Base-by-base conservation (phyloP, 176 grass and related monocot species). In the Aegilops umbellulata region DNA sequence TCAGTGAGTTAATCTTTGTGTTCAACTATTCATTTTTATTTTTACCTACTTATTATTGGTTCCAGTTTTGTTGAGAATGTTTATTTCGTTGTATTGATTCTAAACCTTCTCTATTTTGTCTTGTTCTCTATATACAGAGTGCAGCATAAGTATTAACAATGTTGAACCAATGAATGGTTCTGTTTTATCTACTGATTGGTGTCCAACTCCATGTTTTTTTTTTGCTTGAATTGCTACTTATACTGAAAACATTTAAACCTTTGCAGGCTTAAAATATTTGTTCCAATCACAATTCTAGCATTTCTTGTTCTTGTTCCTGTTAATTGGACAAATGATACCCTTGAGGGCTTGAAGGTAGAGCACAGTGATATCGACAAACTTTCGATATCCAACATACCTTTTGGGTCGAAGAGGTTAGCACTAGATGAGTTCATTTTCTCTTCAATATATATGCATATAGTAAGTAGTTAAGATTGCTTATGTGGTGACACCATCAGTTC, bases 181-280 rank as follows among this genome's bases (percentile, higher is more conserved):
- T 69, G 16, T 86, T 83, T 42, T 30, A 22, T 84, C 22, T 41
- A 24, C 55, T 82, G 39, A 20, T 61, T 86, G 49, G 8, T 60
- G 23, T 26, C 61, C 5, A 61, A 46, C 17, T 89, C 47, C 68
- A 78, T 92, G 57, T 15, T 85, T 53, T 15, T 85, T 49, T 51
- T 84, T 77, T 71, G n/a, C 25, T 60, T 60, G 44, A 69, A 67
- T 5, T n/a, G n/a, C 7, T 41, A 20, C 19, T 69, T 60, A 26
- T 74, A 74, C 25, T 75, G 27, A 49, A 49, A 15, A 92, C 3
- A 8, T 80, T 78, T 86, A 79, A 15, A 51, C 34, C 32, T 4
- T 84, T 86, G 78, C 88, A 99, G 97, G 85, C 83, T 99, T 75
- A 99, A 99, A 82, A 99, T 99, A 87, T 99, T 99, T 88, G 82